phyloP scores from a whole-genome alignment of 164 flowering plant genomes.

The Tetracentron sinense region DNA sequence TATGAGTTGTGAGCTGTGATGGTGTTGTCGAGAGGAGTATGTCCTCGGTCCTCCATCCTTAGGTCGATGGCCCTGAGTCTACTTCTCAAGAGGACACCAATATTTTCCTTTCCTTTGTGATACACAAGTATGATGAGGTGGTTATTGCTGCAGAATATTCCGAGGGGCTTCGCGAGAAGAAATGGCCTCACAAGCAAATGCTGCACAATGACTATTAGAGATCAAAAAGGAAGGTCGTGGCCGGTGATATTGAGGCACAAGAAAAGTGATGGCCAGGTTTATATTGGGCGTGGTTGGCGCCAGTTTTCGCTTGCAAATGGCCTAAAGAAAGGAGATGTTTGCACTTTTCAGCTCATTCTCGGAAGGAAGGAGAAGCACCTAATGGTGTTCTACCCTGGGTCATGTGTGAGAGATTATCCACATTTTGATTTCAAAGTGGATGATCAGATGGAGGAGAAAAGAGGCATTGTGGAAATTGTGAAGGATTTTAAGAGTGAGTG shows the following conservation, averaged over 20 bases:
- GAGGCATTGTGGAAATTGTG: too few species aligned
- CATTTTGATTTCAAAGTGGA: too few species aligned
- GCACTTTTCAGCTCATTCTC: conserved; percentile 11
- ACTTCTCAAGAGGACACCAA: too few species aligned
- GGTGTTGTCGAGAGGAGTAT: too few species aligned
- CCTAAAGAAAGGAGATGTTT: conserved; percentile 12
- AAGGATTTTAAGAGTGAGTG: too few species aligned
- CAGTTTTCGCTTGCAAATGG: conserved; percentile 5
- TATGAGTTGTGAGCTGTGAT: too few species aligned
- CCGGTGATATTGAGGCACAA: neutral
- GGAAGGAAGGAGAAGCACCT: neutral
- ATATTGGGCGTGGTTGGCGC: conserved; percentile 15
- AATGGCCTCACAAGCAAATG: conserved; percentile 4
- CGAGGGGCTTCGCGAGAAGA: conserved; percentile 1
- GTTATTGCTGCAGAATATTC: conserved; percentile 16
- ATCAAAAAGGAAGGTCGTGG: conserved; percentile 13
- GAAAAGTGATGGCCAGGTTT: conserved; percentile 1
- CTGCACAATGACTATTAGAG: conserved; percentile 6
- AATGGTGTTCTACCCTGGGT: too few species aligned
- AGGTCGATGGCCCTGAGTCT: neutral
- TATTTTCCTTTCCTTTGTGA: too few species aligned
- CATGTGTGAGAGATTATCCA: too few species aligned
- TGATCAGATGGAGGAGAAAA: too few species aligned
- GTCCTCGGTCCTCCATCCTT: too few species aligned
- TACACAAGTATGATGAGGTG: too few species aligned